Percentiles rank a stretch among this genome's conserved stretches.
Evolutionary conservation across 208 protist genomes (phyloP).

Genomic region (Leptomonas pyrrhocoris): DNA sequence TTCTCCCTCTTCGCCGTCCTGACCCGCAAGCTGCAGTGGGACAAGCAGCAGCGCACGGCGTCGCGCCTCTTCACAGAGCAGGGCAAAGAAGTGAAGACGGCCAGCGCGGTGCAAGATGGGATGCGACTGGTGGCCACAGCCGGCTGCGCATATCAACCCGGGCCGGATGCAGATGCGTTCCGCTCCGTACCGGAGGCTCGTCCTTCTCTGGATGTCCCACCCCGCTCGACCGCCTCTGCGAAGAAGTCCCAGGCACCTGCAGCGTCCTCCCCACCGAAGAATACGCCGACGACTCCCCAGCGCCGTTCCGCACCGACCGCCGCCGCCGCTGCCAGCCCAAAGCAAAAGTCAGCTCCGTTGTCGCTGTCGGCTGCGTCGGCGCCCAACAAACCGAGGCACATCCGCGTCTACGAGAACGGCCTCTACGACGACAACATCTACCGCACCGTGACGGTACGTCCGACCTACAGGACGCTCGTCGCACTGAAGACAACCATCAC

Average conservation of each 20-base stretch:
- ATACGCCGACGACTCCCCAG: neutral
- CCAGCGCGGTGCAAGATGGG: constrained; percentile 44
- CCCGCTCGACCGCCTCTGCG: neutral
- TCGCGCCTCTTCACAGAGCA: constrained; percentile 66
- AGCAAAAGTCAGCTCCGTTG: neutral
- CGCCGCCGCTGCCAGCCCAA: neutral
- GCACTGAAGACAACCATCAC: constrained; percentile 74
- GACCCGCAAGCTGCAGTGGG: constrained; percentile 63
- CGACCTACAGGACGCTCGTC: constrained; percentile 79
- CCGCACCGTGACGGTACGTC: constrained; percentile 82
- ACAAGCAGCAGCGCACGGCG: constrained; percentile 30
- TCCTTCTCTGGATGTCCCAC: neutral
- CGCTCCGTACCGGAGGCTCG: constrained; percentile 10
- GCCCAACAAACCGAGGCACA: constrained; percentile 52
- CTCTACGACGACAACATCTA: constrained; percentile 79
- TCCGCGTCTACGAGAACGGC: constrained; percentile 90
- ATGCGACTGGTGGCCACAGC: constrained; percentile 66
- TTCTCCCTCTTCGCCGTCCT: constrained; percentile 46
- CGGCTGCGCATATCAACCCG: constrained; percentile 40
- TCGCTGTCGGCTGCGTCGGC: neutral
- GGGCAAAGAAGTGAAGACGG: constrained; percentile 59
- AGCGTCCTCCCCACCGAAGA: neutral
- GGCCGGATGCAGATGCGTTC: constrained; percentile 8
- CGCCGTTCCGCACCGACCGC: neutral
- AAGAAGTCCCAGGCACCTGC: neutral